Conservation (phyloP, 768 basidiomycete genomes). For the Trichaptum fuscoviolaceum region DNA sequence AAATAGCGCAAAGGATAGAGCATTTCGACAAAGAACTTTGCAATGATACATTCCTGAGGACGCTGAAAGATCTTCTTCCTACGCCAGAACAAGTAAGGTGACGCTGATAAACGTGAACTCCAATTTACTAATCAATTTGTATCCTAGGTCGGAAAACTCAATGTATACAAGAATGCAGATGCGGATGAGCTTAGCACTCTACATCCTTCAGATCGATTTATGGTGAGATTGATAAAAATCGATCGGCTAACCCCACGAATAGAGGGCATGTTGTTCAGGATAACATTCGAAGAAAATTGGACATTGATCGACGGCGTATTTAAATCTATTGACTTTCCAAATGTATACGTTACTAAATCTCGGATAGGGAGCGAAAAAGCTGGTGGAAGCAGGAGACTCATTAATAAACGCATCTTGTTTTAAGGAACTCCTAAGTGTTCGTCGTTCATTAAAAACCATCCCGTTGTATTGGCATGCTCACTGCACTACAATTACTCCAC, state of each 20-base stretch:
- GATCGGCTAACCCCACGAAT: conserved; percentile 83
- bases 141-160: conserved; percentile 76
- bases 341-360: conserved; percentile 3
- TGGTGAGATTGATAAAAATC: conserved; percentile 96
- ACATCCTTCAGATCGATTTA: conserved; percentile 93
- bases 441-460: conserved; percentile 16
- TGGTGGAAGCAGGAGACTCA: conserved; percentile 75
- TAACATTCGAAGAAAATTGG: conserved; percentile 83
- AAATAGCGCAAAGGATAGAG: conserved; percentile 77
- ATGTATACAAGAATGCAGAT: conserved; percentile 82
- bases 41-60: conserved; percentile 83
- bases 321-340: conserved; percentile 7
- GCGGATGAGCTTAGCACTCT: conserved; percentile 80
- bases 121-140: conserved; percentile 3
- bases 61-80: conserved; percentile 82
- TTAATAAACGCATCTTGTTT: conserved; percentile 81
- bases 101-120: neutral
- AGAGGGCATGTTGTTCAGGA: conserved; percentile 93
- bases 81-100: conserved; percentile 77
- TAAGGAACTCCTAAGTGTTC: conserved; percentile 82
- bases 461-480: neutral
- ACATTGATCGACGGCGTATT: conserved; percentile 74
- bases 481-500: neutral
- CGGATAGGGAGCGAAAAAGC: conserved; percentile 68
- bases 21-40: conserved; percentile 86